Evolutionary conservation across 192 early-diverging fungal genomes (phyloP), one percentile per base, ranked within the genome.

Genomic region (Entomortierella chlamydospora): DNA sequence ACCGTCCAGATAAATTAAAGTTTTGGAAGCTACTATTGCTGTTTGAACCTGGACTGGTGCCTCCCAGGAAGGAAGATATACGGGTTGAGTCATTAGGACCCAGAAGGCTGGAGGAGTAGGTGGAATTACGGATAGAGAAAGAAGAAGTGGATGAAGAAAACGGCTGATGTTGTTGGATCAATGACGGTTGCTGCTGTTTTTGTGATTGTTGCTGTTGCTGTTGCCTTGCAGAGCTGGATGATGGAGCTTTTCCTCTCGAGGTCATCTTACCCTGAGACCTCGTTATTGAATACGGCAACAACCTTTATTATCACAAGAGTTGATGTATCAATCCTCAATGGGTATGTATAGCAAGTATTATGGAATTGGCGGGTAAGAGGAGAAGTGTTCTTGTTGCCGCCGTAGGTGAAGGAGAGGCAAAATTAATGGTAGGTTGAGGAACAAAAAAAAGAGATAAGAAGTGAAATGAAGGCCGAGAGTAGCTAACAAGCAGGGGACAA

Each of bases 141-240:
- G 76, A 79, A 15, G 76, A 79, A 1, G 76, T 70, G 30, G 61
- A 70, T 3, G 76, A 79, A 2, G 76, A 68, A 43, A 70, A 79
- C 23, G 76, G 68, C 22, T 78, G 74, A 49, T 79, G 76, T 13
- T 79, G 68, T n/a, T 79, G 76, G 54, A 79, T 39, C 15, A 79
- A 25, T 22, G 71, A 28, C 4, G 57, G 57, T 20, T 53, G 68
- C 26, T 52, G 68, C n/a, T 61, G 68, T 29, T 52, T 42, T 5
- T 43, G 12, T 30, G 5, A 20, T 29, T 33, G 23, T 57, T 28
- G 63, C n/a, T 1, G 20, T 22, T 45, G n/a, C n/a, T 25, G 39
- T 1, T 10, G 2, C 1, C 20, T 25, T 18, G 3, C 20, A 2
- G 47, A 33, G 53, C 51, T 62, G 11, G 50, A 45, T n/a, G 69